Evolutionary conservation across 1,139 yeast species (phyloP).

Genomic region (Blastobotrys arbuscula): DNA sequence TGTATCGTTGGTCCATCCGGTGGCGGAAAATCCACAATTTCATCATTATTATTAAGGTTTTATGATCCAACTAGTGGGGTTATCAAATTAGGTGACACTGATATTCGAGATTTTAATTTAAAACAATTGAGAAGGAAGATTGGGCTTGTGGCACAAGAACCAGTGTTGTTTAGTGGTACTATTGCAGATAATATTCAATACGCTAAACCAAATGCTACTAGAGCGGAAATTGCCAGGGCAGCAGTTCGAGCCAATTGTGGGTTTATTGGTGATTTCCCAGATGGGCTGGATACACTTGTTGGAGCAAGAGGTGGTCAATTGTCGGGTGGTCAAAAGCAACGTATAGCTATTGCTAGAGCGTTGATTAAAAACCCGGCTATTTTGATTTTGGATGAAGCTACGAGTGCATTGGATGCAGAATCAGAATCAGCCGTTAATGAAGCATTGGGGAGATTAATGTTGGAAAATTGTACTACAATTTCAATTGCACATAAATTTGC

Average conservation of each 20-base stretch:
- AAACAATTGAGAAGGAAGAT: constrained; percentile 66
- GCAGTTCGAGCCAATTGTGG: constrained; percentile 75
- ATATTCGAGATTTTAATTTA: constrained; percentile 61
- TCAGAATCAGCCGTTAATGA: constrained; percentile 78
- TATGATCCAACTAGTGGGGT: constrained; percentile 71
- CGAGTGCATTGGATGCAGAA: constrained; percentile 78
- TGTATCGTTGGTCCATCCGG: constrained; percentile 97
- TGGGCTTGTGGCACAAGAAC: constrained; percentile 93
- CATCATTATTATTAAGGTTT: constrained; percentile 71
- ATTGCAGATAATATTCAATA: constrained; percentile 80
- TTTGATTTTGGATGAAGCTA: constrained; percentile 73
- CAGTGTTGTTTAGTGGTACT: constrained; percentile 85
- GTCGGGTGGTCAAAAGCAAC: constrained; percentile 85
- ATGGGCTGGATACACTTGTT: constrained; percentile 73
- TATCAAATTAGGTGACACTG: constrained; percentile 63
- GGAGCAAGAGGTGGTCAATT: constrained; percentile 85
- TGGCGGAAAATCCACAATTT: constrained; percentile 87
- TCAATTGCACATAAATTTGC: constrained; percentile 91
- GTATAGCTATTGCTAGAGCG: constrained; percentile 80
- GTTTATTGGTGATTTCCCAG: constrained; percentile 69
- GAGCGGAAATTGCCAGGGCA: constrained; percentile 61
- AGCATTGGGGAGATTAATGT: constrained; percentile 57
- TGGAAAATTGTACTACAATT: constrained; percentile 65
- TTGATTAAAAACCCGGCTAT: constrained; percentile 67
- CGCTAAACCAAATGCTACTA: constrained; percentile 55